Percentiles rank a stretch among this genome's conserved stretches.
Conservation (phyloP, 176 grass and related monocot species). For the Areca catechu region DNA sequence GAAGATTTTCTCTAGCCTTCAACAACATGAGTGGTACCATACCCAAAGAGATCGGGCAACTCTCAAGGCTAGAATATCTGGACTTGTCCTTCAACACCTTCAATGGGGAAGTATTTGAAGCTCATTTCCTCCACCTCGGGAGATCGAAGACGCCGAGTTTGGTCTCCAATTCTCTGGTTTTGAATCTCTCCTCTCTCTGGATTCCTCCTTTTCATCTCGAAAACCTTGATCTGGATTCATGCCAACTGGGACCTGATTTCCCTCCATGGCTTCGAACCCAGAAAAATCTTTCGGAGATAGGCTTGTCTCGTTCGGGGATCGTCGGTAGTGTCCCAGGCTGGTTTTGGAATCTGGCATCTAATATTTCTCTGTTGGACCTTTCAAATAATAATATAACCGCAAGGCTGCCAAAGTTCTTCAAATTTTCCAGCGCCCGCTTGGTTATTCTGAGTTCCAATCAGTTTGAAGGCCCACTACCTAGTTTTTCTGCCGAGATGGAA, state of each 20-base stretch:
- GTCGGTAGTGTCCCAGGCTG: conserved; percentile 5
- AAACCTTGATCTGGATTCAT: neutral
- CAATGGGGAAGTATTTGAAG: conserved; percentile 5
- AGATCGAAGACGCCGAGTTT: neutral
- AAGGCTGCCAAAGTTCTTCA: no score
- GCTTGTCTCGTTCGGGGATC: conserved; percentile 16
- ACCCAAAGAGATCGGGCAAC: conserved; percentile 11
- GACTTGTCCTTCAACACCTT: neutral
- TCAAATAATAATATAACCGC: no score
- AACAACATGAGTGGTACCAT: conserved; percentile 22
- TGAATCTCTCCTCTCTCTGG: conserved; percentile 7
- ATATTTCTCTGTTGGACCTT: no score
- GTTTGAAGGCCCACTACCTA: no score
- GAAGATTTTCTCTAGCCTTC: neutral
- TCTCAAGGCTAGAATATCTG: neutral
- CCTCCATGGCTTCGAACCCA: conserved; percentile 22
- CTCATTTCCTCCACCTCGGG: neutral
- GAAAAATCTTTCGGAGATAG: neutral
- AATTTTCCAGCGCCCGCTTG: no score
- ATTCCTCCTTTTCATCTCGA: conserved; percentile 7
- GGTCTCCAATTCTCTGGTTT: neutral
- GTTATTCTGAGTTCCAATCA: no score
- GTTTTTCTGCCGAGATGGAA: accelerated
- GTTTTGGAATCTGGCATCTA: conserved; percentile 1
- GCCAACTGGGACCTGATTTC: conserved; percentile 9